Evolutionary conservation across 2,329 filamentous ascomycete species (phyloP), one percentile per base, ranked within the genome.

Genomic region (Aspergillus brunneoviolaceus): DNA sequence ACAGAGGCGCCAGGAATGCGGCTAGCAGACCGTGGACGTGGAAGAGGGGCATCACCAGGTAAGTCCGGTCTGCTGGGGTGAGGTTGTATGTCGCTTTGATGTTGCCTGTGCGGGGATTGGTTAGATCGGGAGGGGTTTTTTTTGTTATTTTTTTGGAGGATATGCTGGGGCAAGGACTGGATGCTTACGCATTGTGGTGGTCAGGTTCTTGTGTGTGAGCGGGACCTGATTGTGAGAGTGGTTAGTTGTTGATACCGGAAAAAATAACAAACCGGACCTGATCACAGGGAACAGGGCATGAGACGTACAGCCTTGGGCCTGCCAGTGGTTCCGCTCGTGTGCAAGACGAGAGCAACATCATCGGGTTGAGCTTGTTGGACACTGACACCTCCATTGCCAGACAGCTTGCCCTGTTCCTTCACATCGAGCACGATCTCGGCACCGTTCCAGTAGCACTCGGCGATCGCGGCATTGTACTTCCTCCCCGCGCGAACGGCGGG

Each of bases 1-100:
- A 82, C 11, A 96, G 82, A 1, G 91, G 90, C 1, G 90, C 89
- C 4, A 96, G 83, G 68, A 96, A 90, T 21, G 86, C 91, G 62
- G 91, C 92, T 14, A 96, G 82, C 2, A 96, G 83, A n/a, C 92
- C 92, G 72, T 95, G 91, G 52, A 96, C 91, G 76, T 96, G 91
- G 82, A 96, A 96, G 2, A 96, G 83, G 19, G 91, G 91, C 91
- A 96, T 96, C 61, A 96, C 91, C 16, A 96, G 84, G 84, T 92
- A 88, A 29, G 91, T 94, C 51, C 91, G 86, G 74, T 96, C 91
- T 55, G 82, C 73, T 5, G 85, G 74, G 0, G 85, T 88, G 61
- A 96, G 83, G 58, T 88, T 76, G 74, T 96, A 96, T 6, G 91
- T 96, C 60, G 83, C 80, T 70, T 89, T 83, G 72, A 96, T 92